Evolutionary conservation across 169 alveolate species (phyloP), one percentile per base, ranked within the genome.

Genomic region (Plasmodium inui): DNA sequence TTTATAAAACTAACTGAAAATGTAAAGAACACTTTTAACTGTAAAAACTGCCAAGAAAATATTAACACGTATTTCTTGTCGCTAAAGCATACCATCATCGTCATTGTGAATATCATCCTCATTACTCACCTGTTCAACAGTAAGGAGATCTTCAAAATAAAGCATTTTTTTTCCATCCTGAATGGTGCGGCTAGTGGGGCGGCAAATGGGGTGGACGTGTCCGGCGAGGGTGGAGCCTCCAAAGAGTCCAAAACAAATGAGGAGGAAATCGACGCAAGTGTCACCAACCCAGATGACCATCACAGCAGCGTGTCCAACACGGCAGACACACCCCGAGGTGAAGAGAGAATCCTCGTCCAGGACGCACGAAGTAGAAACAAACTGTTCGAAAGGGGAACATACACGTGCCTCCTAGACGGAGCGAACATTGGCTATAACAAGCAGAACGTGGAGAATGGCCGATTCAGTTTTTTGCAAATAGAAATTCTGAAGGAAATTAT

Each of bases 391-490:
- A 41, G 44, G 34, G 94, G 94, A 9, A 14, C 86, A 7, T 89
- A 89, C 53, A 89, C 94, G 44, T 89, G 94, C 37, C 53, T 89
- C 71, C 44, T 89, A n/a, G 94, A 89, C 53, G 94, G 94, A 0
- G 94, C 94, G 10, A 89, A 89, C 72, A 89, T 89, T 19, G 94
- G 94, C 6, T 89, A 89, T 41, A 89, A 89, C 41, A 89, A 89
- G 72, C 94, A 89, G 82, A 89, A 89, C 67, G 89, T 89, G 22
- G 94, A 89, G 71, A 89, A 89, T 55, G 94, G 94, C 4, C 10
- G 83, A 0, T 89, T 89, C 53, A 89, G 94, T 39, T 89, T 79
- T 79, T 89, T 89, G 53, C 94, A 89, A 79, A 89, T 89, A 19
- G 94, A 89, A 41, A 61, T 89, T 61, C 19, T 89, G 50, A 89